Evolutionary conservation across 805 yeast genomes (phyloP).

Genomic region (Pichia cephalocereana): DNA sequence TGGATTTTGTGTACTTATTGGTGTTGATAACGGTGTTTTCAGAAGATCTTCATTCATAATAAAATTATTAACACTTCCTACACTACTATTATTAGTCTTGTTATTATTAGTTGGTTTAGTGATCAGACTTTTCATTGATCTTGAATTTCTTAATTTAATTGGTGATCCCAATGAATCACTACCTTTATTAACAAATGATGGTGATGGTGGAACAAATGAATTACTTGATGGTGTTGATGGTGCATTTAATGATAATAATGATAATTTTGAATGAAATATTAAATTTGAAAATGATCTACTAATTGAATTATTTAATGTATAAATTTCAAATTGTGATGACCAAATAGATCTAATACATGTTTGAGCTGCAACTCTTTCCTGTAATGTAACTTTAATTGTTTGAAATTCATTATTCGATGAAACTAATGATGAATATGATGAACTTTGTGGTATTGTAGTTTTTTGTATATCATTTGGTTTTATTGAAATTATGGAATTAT

Average conservation of each 20-base stretch:
- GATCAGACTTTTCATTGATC: constrained; percentile 1
- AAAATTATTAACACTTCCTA: too few relatives aligned
- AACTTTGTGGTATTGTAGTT: not conserved
- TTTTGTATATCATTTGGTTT: not conserved
- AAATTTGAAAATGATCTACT: constrained; percentile 8
- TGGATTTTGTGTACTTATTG: not conserved
- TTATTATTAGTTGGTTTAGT: not conserved
- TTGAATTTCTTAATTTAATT: constrained; percentile 2
- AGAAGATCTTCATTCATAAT: not conserved
- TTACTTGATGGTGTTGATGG: not conserved
- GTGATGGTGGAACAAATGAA: constrained; percentile 9
- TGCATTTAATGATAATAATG: constrained; percentile 1
- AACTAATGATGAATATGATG: not conserved
- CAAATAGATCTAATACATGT: constrained; percentile 9
- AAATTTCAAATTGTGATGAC: constrained; percentile 8
- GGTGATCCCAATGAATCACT: constrained; percentile 5
- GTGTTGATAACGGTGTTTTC: not conserved
- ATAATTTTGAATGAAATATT: constrained; percentile 4
- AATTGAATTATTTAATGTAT: constrained; percentile 4
- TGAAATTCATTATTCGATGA: not conserved
- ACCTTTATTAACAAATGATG: constrained; percentile 2
- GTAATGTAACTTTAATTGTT: constrained; percentile 6
- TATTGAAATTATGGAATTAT: not conserved
- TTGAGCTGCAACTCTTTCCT: constrained; percentile 11
- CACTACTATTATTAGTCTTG: not conserved